A percentile compares a stretch with the other conserved stretches of the same genome.
Evolutionary conservation across 441 rosid genomes (phyloP).

Genomic region (Geranium incanum): DNA sequence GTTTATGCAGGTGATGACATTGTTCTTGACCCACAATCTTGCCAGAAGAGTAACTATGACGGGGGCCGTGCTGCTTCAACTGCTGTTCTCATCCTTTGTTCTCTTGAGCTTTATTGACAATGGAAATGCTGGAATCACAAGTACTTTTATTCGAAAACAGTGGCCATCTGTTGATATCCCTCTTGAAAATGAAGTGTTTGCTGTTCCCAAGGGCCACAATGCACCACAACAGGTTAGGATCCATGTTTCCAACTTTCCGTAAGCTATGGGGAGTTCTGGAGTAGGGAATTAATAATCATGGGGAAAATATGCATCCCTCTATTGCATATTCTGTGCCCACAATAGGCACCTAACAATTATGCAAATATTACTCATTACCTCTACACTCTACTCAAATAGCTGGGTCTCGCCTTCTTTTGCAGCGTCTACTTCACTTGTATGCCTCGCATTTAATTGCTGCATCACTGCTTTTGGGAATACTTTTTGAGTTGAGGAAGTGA

Average conservation of each 20-base stretch:
- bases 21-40: not conserved
- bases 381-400: not conserved
- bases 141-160: slow-evolving; percentile 44
- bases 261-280: not conserved
- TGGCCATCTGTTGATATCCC: slow-evolving; percentile 65
- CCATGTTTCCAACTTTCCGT: not conserved
- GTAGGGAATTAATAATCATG: not conserved
- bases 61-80: not conserved
- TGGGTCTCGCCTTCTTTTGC: not conserved
- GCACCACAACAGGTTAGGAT: slow-evolving; percentile 59
- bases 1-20: not conserved
- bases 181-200: slow-evolving; percentile 44
- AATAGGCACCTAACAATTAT: too few species aligned
- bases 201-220: slow-evolving; percentile 51
- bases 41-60: not conserved
- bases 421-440: not conserved
- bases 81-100: slow-evolving; percentile 25
- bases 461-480: not conserved
- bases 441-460: not conserved
- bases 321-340: not conserved
- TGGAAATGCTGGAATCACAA: slow-evolving; percentile 43
- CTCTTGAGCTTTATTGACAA: slow-evolving; percentile 28
- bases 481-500: not conserved
- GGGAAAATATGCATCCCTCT: not conserved
- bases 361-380: not conserved